phyloP scores from a whole-genome alignment of 78 protist species.

The Dictyostelium purpureum region DNA sequence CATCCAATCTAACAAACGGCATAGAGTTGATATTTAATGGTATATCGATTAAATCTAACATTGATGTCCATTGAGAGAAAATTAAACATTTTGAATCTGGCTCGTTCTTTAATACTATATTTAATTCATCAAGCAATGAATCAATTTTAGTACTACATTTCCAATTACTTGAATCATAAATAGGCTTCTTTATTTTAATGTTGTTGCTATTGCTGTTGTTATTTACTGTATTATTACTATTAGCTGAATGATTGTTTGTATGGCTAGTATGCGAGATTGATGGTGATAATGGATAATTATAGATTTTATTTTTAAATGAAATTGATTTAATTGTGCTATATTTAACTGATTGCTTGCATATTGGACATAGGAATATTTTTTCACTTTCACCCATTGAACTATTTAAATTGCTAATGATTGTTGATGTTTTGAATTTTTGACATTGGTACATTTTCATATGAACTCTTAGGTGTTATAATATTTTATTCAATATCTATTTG shows the following conservation, averaged over 20 bases:
- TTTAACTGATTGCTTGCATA: slow-evolving; percentile 1
- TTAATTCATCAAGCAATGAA: slow-evolving; percentile 85
- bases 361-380: slow-evolving; percentile 40
- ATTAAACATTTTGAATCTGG: slow-evolving; percentile 81
- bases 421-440: not conserved
- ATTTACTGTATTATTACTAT: not conserved
- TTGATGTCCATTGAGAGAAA: slow-evolving; percentile 91
- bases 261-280: not conserved
- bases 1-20: slow-evolving; percentile 84
- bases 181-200: not conserved
- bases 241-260: not conserved
- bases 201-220: not conserved
- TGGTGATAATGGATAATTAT: too few relatives aligned
- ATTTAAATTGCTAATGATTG: not conserved
- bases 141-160: slow-evolving; percentile 84
- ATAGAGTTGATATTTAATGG: slow-evolving; percentile 23
- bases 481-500: too few relatives aligned
- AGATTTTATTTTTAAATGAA: slow-evolving; percentile 23
- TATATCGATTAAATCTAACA: slow-evolving; percentile 80
- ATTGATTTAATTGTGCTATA: not conserved
- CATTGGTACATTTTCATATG: not conserved
- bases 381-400: not conserved
- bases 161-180: slow-evolving; percentile 24
- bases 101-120: slow-evolving; percentile 30
- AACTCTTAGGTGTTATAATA: not conserved